Percentiles rank a stretch among this genome's conserved stretches.
phyloP scores from a whole-genome alignment of 2,329 filamentous ascomycete genomes.

The Alternaria infectoria region DNA sequence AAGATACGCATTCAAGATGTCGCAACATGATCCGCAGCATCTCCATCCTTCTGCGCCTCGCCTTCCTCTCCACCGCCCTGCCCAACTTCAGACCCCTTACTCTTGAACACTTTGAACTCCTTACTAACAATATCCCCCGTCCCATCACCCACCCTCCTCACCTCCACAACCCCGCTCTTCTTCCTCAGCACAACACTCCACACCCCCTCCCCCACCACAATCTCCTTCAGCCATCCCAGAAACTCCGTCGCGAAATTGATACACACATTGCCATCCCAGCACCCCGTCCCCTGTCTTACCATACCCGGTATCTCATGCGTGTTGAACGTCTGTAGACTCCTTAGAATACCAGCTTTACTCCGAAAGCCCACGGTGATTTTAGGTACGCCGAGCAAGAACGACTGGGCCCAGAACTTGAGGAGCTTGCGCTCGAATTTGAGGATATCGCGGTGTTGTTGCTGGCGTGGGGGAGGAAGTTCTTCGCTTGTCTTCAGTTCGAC shows the following conservation, averaged over 20 bases:
- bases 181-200: conserved; percentile 78
- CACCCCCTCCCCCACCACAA: conserved; percentile 71
- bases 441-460: conserved; percentile 68
- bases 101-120: conserved; percentile 75
- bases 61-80: not conserved
- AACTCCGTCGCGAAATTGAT: conserved; percentile 87
- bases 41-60: not conserved
- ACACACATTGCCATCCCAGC: conserved; percentile 92
- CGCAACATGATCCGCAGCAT: not conserved
- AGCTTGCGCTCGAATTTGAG: conserved; percentile 86
- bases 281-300: conserved; percentile 70
- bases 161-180: conserved; percentile 70
- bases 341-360: conserved; percentile 72
- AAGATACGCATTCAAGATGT: not conserved
- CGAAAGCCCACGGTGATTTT: conserved; percentile 92
- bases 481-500: conserved; percentile 93
- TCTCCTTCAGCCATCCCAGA: conserved; percentile 73
- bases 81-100: not conserved
- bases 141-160: conserved; percentile 76
- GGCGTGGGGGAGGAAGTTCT: conserved; percentile 58
- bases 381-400: conserved; percentile 89
- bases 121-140: conserved; percentile 78
- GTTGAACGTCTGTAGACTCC: conserved; percentile 76
- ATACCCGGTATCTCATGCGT: conserved; percentile 79
- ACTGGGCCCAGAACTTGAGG: conserved; percentile 96